A percentile compares a stretch with the other conserved stretches of the same genome.
These are phyloP conservation scores for Metarhizium anisopliae DNA, from an alignment of 2,329 filamentous ascomycete genomes.

Conservation along the genomic window DNA sequence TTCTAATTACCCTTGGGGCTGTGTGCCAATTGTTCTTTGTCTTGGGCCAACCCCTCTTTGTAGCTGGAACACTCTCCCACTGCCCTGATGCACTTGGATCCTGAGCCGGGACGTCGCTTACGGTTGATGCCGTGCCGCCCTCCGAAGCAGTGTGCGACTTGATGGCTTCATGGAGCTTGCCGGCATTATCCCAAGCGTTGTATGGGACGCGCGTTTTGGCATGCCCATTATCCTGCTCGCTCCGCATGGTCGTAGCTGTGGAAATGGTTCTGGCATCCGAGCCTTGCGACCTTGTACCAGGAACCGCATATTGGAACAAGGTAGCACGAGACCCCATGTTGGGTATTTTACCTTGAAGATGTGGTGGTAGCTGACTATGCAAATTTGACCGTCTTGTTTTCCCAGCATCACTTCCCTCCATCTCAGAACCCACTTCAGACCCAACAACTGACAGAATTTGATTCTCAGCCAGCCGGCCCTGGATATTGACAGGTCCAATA, in stretches of 20 bases:
- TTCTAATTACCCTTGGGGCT: conserved; percentile 3
- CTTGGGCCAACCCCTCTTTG: neutral
- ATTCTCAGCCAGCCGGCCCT: neutral
- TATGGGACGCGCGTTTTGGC: conserved; percentile 7
- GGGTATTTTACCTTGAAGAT: neutral
- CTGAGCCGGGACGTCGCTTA: neutral
- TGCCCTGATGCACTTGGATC: neutral
- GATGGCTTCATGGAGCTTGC: conserved; percentile 11
- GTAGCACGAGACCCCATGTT: neutral
- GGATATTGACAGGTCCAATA: neutral
- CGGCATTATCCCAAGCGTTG: conserved; percentile 23
- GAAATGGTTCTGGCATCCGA: conserved; percentile 13
- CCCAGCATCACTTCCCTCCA: neutral
- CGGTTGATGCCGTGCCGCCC: conserved; percentile 6
- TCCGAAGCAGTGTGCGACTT: conserved; percentile 17
- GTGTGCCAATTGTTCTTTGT: conserved; percentile 16
- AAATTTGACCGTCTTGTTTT: neutral
- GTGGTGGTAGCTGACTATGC: neutral
- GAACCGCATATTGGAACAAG: neutral
- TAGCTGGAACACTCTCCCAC: neutral
- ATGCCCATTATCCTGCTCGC: conserved; percentile 5
- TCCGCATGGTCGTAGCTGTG: conserved; percentile 21
- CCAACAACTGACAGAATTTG: neutral
- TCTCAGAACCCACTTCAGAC: neutral
- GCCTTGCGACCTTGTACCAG: neutral